Percentiles rank a stretch among this genome's conserved stretches.
phyloP scores from a whole-genome alignment of 331 rosid genomes.

The Stylosanthes scabra region DNA sequence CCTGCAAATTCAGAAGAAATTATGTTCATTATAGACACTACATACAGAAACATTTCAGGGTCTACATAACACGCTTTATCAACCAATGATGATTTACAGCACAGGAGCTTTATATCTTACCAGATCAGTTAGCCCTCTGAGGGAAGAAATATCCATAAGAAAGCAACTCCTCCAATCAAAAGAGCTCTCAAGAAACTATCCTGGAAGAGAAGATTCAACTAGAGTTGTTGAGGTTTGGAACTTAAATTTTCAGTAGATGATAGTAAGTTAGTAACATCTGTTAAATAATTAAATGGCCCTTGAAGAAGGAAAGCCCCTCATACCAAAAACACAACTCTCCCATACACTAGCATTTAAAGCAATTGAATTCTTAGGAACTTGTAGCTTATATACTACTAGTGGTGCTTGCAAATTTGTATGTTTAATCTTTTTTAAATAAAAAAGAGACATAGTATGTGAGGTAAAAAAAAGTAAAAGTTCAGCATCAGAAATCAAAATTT shows the following conservation, averaged over 20 bases:
- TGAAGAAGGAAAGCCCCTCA: background rate
- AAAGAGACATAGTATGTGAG: too few species aligned
- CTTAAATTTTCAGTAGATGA: background rate
- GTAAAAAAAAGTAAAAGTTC: too few species aligned
- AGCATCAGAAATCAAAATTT: too few species aligned
- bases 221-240: conserved; percentile 11
- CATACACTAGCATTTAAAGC: background rate
- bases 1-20: conserved; percentile 46
- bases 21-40: background rate
- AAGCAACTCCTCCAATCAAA: conserved; percentile 33
- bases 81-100: conserved; percentile 11
- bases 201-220: conserved; percentile 36
- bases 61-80: too few species aligned
- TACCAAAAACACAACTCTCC: background rate
- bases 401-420: too few species aligned
- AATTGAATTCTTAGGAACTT: background rate
- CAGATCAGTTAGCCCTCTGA: conserved; percentile 61
- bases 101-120: conserved; percentile 50
- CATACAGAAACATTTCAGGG: conserved; percentile 13
- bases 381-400: too few species aligned
- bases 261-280: background rate
- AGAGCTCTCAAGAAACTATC: conserved; percentile 37
- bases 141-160: conserved; percentile 66
- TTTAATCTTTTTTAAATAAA: too few species aligned
- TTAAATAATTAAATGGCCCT: background rate